phyloP scores from a whole-genome alignment of 768 basidiomycete genomes.

The Auriscalpium vulgare region DNA sequence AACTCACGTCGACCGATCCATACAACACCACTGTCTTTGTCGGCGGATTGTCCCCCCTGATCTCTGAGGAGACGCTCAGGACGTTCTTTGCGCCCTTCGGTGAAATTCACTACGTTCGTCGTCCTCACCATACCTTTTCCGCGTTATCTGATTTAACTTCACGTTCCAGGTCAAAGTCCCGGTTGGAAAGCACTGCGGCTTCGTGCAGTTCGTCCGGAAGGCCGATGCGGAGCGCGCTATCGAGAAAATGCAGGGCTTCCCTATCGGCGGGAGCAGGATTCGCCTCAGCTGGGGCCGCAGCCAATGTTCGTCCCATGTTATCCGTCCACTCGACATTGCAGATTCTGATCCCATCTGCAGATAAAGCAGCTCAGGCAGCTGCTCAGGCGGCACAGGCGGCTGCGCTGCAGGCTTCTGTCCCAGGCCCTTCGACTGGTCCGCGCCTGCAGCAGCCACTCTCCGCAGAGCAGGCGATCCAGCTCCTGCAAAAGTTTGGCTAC shows the following conservation, averaged over 20 bases:
- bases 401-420: conserved; percentile 45
- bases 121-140: conserved; percentile 2
- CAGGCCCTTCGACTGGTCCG: conserved; percentile 20
- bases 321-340: neutral
- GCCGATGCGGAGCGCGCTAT: conserved; percentile 89
- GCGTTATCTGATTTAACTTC: conserved; percentile 7
- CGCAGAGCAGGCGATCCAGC: conserved; percentile 54
- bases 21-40: conserved; percentile 96
- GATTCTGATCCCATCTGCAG: conserved; percentile 28
- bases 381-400: conserved; percentile 68
- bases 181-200: conserved; percentile 90
- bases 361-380: conserved; percentile 87
- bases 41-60: conserved; percentile 80
- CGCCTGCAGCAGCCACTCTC: conserved; percentile 27
- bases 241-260: conserved; percentile 95
- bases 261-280: conserved; percentile 86
- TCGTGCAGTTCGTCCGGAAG: conserved; percentile 91
- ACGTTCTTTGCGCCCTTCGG: conserved; percentile 92
- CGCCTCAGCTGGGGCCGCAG: conserved; percentile 90
- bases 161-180: conserved; percentile 82
- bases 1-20: conserved; percentile 85
- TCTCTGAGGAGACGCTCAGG: conserved; percentile 84
- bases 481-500: conserved; percentile 48
- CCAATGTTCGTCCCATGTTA: conserved; percentile 56
- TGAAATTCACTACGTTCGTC: conserved; percentile 81